Conservation (phyloP, 2,329 filamentous ascomycete species). For the Penicillium hordei region DNA sequence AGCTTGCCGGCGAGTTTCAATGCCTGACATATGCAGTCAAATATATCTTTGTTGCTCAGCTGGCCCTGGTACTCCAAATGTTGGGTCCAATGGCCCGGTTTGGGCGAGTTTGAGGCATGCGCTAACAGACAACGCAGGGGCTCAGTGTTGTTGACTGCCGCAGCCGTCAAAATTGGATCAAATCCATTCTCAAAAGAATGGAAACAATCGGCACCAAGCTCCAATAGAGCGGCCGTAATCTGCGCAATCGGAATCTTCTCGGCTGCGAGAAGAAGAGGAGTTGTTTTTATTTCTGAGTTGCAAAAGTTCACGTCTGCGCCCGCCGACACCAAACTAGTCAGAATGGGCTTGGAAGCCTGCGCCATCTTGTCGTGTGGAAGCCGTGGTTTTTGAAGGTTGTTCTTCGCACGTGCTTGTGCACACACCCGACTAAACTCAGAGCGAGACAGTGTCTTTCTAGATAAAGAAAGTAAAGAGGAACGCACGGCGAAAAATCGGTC, state of each 20-base stretch:
- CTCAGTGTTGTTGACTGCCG: not conserved
- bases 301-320: not conserved
- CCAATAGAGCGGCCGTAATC: not conserved
- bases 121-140: not conserved
- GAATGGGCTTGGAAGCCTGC: not conserved
- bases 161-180: not conserved
- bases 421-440: not conserved
- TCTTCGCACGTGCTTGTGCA: not conserved
- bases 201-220: not conserved
- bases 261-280: not conserved
- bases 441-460: not conserved
- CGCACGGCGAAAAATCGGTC: not conserved
- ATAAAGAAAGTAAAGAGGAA: not conserved
- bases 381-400: accelerated
- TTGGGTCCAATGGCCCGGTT: not conserved
- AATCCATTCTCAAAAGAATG: not conserved
- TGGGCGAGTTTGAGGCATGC: not conserved
- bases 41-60: not conserved
- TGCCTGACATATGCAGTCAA: not conserved
- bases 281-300: not conserved
- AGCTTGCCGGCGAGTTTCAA: not conserved
- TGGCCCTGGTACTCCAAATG: not conserved
- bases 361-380: not conserved
- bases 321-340: not conserved
- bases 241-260: not conserved